Conservation (phyloP, 2,329 filamentous ascomycete species). For the Aspergillaceae sp. region DNA sequence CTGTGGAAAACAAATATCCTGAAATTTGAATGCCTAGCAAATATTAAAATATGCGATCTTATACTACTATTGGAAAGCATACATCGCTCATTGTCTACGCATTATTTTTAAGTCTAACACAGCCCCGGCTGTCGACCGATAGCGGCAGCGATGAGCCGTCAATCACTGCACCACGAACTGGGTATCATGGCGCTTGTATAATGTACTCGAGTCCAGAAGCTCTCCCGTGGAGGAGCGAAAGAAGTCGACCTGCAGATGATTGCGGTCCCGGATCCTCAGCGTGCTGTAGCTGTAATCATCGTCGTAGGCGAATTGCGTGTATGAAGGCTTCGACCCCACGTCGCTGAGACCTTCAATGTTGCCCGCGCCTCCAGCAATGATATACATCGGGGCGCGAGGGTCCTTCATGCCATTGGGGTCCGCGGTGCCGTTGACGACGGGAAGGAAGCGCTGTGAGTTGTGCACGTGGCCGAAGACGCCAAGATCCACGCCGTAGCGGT, state of each 20-base stretch:
- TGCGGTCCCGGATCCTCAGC: constrained; percentile 39
- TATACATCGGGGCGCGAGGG: constrained; percentile 50
- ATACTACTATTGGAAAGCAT: too few species aligned
- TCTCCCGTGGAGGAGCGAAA: constrained; percentile 42
- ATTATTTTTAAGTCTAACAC: too few species aligned
- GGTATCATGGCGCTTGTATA: constrained; percentile 43
- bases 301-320: constrained; percentile 30
- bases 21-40: too few species aligned
- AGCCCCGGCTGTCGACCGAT: too few species aligned
- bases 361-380: constrained; percentile 48
- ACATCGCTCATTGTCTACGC: too few species aligned
- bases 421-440: constrained; percentile 23
- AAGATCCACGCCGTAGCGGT: constrained; percentile 50
- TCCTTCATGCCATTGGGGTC: constrained; percentile 39
- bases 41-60: too few species aligned
- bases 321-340: constrained; percentile 36
- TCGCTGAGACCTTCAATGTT: constrained; percentile 46
- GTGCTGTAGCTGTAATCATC: constrained; percentile 46
- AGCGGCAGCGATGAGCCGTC: too few species aligned
- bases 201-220: constrained; percentile 39
- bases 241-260: constrained; percentile 45
- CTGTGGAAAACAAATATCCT: too few species aligned
- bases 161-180: constrained; percentile 37
- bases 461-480: constrained; percentile 52
- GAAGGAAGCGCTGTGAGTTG: constrained; percentile 47